Base-by-base conservation (phyloP, 768 basidiomycete genomes). In the Hypsizygus marmoreus region DNA sequence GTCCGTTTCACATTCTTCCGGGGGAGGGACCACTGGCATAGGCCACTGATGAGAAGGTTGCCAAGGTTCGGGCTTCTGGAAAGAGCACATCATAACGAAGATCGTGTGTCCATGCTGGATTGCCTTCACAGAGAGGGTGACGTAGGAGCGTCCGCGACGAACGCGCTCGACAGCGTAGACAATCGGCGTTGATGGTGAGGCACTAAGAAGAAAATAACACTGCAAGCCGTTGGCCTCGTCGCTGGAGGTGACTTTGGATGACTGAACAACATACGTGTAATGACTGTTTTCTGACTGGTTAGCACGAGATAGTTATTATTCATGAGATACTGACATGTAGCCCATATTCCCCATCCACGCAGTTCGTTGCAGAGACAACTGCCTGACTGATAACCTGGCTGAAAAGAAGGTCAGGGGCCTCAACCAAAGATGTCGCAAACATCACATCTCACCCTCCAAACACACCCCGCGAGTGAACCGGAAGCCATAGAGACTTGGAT, bases 381-480 rank as follows among this genome's bases (percentile, higher is more conserved):
- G 90, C 91, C 59, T 93, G 91, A 28, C 87, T 90, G 53, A 94
- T 91, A 46, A 93, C 91, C 65, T 92, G 89, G 3, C 78, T 69
- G 38, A 23, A 39, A 20, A n/a, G 12, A 14, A 24, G 4, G 28
- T 25, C 17, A 39, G 11, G 31, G 31, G 25, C n/a, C n/a, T n/a
- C n/a, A n/a, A 32, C 11, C 14, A 12, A 36, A 17, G n/a, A 26
- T 14, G 12, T 2, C 24, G 33, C n/a, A 9, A 23, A 2, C n/a
- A 30, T 4, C 8, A 19, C 6, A 50, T 34, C 72, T 51, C 53
- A 76, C 70, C 91, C 91, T 49, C 91, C 91, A 56, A 89, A 93
- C 11, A 90, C 89, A 12, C 90, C 89, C 37, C 91, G 74, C 12
- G 78, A 76, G 13, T 72, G 66, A 6, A 63, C 52, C 0, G 87